Percentiles rank a stretch among this genome's conserved stretches.
phyloP scores from a whole-genome alignment of 768 basidiomycete genomes.

The Podaxis pistillaris region DNA sequence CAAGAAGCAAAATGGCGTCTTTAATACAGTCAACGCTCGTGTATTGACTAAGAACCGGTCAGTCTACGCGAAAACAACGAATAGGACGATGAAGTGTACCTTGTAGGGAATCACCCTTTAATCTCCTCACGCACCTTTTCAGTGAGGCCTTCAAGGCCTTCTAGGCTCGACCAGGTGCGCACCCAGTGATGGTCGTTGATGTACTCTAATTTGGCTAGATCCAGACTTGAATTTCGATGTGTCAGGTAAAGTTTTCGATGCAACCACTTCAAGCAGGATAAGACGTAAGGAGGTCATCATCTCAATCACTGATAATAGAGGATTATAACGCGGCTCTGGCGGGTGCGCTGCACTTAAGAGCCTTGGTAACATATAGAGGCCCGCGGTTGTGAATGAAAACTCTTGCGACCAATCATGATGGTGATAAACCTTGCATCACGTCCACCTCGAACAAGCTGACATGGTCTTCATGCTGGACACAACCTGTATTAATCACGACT shows the following conservation, averaged over 20 bases:
- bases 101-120: slow-evolving; percentile 24
- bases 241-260: slow-evolving; percentile 41
- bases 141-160: slow-evolving; percentile 50
- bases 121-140: slow-evolving; percentile 50
- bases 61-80: not conserved
- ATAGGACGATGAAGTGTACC: not conserved
- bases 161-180: slow-evolving; percentile 45
- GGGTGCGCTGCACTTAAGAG: too few relatives aligned
- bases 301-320: too few relatives aligned
- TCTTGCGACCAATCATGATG: too few relatives aligned
- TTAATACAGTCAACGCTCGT: slow-evolving; percentile 59
- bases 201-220: slow-evolving; percentile 76
- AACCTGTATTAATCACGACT: too few relatives aligned
- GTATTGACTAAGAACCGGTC: slow-evolving; percentile 34
- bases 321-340: too few relatives aligned
- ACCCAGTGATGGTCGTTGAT: slow-evolving; percentile 87
- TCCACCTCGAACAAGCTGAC: too few relatives aligned
- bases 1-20: slow-evolving; percentile 57
- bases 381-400: too few relatives aligned
- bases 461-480: too few relatives aligned
- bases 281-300: too few relatives aligned
- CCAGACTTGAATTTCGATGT: slow-evolving; percentile 75
- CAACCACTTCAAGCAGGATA: too few relatives aligned
- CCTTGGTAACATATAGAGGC: too few relatives aligned
- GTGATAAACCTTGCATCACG: too few relatives aligned